Evolutionary conservation across 768 basidiomycete species (phyloP), one percentile per base, ranked within the genome.

Genomic region (Suillus ampliporus): DNA sequence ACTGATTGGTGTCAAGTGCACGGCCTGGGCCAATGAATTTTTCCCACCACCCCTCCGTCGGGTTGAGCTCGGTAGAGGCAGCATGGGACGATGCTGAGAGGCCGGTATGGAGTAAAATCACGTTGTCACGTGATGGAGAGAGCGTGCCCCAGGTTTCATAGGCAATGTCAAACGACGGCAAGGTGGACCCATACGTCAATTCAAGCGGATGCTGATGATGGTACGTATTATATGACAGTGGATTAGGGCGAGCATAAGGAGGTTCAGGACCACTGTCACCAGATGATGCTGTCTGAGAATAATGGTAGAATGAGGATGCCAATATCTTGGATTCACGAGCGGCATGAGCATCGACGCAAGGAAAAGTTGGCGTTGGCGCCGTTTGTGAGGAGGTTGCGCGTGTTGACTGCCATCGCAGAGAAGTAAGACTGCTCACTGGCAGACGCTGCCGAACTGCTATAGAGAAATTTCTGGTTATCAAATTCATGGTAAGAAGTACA

Each of bases 131-230:
- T 8, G 78, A 68, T 0, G 90, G 80, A 26, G 92, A 91, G 48
- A 99, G 89, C 2, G 86, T 86, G 3, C 97, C 97, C 97, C 97
- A 99, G 0, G 97, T 94, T 80, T 99, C 97, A 82, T 99, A 99
- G 0, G 97, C 97, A 62, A 99, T 85, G 67, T 94, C 86, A 68
- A 95, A 89, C 8, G 87, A 78, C 1, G 89, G 86, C 0, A 97
- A 82, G 2, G 79, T 64, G 1, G 79, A 76, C 61, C 89, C 84
- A 66, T 88, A 89, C 6, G 87, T 83, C 34, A 97, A 83, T 1
- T 83, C 80, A n/a, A 97, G 78, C 0, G 91, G 88, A 2, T 69
- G 67, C 0, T 73, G 65, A 69, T 92, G 88, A 64, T 84, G 84
- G 72, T 89, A 96, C 28, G 84, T 75, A 44, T 84, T 77, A 81